A percentile compares a stretch with the other conserved stretches of the same genome.
Conservation (phyloP, 1,139 yeast species). For the Sugiyamaella xylanicola region DNA sequence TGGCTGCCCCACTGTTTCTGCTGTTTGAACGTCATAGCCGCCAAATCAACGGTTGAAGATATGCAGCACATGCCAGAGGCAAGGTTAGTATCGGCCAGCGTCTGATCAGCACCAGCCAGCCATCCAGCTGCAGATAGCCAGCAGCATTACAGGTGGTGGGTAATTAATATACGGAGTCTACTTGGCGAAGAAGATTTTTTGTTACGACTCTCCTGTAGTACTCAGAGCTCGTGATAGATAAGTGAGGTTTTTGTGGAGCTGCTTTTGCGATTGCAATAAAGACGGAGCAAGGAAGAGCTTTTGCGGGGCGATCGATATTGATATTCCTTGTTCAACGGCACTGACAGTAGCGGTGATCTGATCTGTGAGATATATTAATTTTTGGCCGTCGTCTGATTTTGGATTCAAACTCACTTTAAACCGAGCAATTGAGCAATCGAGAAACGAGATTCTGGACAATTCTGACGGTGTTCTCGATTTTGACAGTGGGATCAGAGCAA, state of each 20-base stretch:
- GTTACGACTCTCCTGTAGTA: too few relatives aligned
- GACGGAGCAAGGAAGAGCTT: background rate
- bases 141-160: slow-evolving; percentile 1
- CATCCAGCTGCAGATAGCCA: background rate
- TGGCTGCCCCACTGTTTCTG: too few relatives aligned
- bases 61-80: background rate
- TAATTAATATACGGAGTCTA: background rate
- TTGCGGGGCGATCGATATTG: background rate
- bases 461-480: too few relatives aligned
- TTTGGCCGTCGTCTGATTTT: too few relatives aligned
- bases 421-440: too few relatives aligned
- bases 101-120: background rate
- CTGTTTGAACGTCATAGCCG: too few relatives aligned
- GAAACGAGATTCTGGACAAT: too few relatives aligned
- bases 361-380: background rate
- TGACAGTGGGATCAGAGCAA: too few relatives aligned
- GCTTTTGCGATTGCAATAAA: background rate
- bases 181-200: background rate
- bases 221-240: too few relatives aligned
- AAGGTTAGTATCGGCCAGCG: background rate
- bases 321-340: background rate
- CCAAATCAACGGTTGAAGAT: too few relatives aligned
- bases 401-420: too few relatives aligned
- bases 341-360: background rate
- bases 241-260: too few relatives aligned